These are phyloP conservation scores for Gautieria morchelliformis DNA, from an alignment of 768 basidiomycete species.

Conservation along the genomic window DNA sequence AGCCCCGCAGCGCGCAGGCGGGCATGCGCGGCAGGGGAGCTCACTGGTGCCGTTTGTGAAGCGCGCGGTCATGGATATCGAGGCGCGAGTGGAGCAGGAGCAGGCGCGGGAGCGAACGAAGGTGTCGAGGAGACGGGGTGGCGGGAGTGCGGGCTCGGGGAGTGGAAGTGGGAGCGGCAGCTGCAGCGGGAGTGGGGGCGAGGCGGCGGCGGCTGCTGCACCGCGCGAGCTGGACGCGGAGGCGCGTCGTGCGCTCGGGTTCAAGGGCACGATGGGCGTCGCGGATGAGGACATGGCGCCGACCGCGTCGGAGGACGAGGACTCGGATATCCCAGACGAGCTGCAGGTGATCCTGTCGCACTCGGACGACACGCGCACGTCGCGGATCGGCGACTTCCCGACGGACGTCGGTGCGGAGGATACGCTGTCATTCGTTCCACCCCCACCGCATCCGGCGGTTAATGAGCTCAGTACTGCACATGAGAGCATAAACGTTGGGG, in stretches of 20 bases:
- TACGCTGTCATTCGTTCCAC: constrained; percentile 23
- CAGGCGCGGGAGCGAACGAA: not conserved
- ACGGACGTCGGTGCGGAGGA: constrained; percentile 23
- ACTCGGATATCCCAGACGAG: constrained; percentile 78
- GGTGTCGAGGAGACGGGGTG: not conserved
- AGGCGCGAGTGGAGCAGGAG: not conserved
- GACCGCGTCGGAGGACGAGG: constrained; percentile 59
- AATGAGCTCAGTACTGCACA: too few relatives aligned
- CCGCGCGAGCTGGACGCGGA: constrained; percentile 14
- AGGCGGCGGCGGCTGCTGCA: constrained; percentile 3
- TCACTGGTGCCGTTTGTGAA: not conserved
- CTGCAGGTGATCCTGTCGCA: constrained; percentile 48
- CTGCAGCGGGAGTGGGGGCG: not conserved
- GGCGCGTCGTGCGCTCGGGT: constrained; percentile 46
- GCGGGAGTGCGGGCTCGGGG: too few relatives aligned
- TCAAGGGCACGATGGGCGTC: constrained; percentile 60
- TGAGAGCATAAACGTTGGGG: too few relatives aligned
- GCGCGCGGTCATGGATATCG: not conserved
- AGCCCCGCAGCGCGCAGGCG: constrained; percentile 3
- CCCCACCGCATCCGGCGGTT: too few relatives aligned
- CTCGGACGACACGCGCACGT: not conserved
- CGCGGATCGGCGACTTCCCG: not conserved
- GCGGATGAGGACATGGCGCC: constrained; percentile 34
- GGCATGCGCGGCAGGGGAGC: constrained; percentile 3
- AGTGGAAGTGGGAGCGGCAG: too few relatives aligned